These are phyloP conservation scores for Gossypium rotundifolium DNA, from an alignment of 345 rosid genomes.

Conservation along the genomic window DNA sequence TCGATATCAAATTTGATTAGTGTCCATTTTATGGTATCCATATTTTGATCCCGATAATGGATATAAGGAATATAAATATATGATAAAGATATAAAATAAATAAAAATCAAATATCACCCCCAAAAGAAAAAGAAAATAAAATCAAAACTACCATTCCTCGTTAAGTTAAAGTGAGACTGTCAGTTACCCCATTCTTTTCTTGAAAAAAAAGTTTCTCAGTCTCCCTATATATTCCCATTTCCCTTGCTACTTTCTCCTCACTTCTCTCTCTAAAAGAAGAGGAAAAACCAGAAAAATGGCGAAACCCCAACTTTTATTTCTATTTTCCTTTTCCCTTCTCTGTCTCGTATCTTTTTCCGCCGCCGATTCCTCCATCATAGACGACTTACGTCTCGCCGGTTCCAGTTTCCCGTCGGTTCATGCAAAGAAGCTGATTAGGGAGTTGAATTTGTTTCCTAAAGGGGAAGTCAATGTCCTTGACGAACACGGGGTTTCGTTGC, in stretches of 20 bases:
- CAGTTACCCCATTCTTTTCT: background rate
- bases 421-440: slow-evolving; percentile 71
- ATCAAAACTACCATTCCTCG: background rate
- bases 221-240: background rate
- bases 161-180: background rate
- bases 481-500: slow-evolving; percentile 11
- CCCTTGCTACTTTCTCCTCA: background rate
- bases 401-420: slow-evolving; percentile 58
- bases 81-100: too few species aligned
- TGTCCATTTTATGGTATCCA: too few species aligned
- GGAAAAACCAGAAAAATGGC: slow-evolving; percentile 28
- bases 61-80: too few species aligned
- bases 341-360: slow-evolving; percentile 18
- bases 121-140: background rate
- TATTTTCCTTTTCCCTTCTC: slow-evolving; percentile 22
- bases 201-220: background rate
- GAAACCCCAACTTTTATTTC: slow-evolving; percentile 16
- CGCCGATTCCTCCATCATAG: slow-evolving; percentile 22
- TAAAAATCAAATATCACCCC: too few species aligned
- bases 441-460: slow-evolving; percentile 78
- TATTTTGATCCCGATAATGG: too few species aligned
- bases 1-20: too few species aligned
- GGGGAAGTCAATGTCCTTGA: slow-evolving; percentile 53
- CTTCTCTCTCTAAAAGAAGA: background rate
- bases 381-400: slow-evolving; percentile 27